Percentiles rank a stretch among this genome's conserved stretches.
Conservation (phyloP, 441 rosid genomes). For the Cnidoscolus chayamansa region DNA sequence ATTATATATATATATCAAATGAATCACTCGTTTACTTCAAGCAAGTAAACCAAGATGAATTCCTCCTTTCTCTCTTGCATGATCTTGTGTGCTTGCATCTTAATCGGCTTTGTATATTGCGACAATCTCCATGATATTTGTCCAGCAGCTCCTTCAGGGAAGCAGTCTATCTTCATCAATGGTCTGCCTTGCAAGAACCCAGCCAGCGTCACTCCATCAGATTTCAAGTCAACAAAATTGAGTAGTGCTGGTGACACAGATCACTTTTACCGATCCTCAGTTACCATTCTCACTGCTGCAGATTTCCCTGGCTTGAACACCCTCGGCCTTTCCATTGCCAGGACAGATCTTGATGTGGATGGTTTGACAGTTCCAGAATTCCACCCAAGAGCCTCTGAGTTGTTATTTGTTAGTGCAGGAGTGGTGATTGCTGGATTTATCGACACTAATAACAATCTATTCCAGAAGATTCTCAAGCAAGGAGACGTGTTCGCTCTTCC, state of each 20-base stretch:
- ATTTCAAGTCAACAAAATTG: conserved; percentile 62
- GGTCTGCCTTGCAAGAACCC: conserved; percentile 87
- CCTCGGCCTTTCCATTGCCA: conserved; percentile 64
- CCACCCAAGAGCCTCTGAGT: conserved; percentile 81
- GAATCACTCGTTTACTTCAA: background rate
- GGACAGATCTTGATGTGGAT: conserved; percentile 60
- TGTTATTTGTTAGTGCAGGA: conserved; percentile 55
- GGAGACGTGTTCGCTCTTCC: conserved; percentile 80
- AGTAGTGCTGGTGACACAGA: conserved; percentile 52
- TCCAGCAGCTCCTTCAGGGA: conserved; percentile 42
- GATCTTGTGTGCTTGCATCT: conserved; percentile 25
- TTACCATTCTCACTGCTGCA: conserved; percentile 47
- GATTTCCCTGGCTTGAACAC: conserved; percentile 87
- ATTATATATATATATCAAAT: background rate
- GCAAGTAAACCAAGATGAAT: conserved; percentile 36
- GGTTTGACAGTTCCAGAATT: conserved; percentile 55
- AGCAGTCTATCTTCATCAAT: conserved; percentile 51
- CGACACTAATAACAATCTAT: conserved; percentile 47
- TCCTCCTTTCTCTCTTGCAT: conserved; percentile 21
- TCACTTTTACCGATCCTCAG: conserved; percentile 45
- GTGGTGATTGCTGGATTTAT: conserved; percentile 61
- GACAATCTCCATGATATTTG: conserved; percentile 65
- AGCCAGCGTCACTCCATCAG: conserved; percentile 41
- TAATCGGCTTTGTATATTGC: conserved; percentile 34
- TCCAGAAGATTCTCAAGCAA: conserved; percentile 39